These are phyloP conservation scores for Athelia psychrophila DNA, from an alignment of 1,284 basidiomycete species.

Conservation along the genomic window DNA sequence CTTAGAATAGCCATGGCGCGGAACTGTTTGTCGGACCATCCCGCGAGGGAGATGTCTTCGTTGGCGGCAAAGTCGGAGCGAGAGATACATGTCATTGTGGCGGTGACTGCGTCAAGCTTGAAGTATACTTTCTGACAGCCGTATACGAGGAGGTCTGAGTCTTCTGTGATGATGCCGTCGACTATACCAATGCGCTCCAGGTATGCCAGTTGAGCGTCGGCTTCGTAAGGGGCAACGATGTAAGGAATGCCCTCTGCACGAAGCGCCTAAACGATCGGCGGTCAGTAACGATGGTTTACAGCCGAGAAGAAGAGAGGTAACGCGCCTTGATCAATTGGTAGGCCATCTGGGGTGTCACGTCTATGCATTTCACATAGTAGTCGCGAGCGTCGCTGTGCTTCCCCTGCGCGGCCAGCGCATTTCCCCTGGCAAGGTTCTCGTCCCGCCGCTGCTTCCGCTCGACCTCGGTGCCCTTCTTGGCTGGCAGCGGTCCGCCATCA, in stretches of 20 bases:
- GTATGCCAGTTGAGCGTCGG: conserved; percentile 95
- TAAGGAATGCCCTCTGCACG: conserved; percentile 79
- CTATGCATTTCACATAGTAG: conserved; percentile 87
- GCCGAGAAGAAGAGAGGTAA: neutral
- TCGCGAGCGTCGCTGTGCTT: conserved; percentile 82
- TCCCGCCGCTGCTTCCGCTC: conserved; percentile 74
- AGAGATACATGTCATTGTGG: conserved; percentile 79
- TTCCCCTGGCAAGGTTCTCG: conserved; percentile 68
- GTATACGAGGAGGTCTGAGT: conserved; percentile 97
- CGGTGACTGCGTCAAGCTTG: conserved; percentile 78
- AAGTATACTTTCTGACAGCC: conserved; percentile 87
- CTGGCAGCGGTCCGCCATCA: conserved; percentile 93
- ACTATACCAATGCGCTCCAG: conserved; percentile 84
- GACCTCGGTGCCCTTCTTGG: conserved; percentile 88
- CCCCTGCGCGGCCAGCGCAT: conserved; percentile 74
- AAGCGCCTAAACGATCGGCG: conserved; percentile 57
- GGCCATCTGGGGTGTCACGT: conserved; percentile 97
- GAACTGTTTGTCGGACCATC: conserved; percentile 91
- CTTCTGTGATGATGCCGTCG: conserved; percentile 95
- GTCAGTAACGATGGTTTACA: neutral
- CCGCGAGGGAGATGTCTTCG: conserved; percentile 70
- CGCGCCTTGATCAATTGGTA: conserved; percentile 93
- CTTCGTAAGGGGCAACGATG: conserved; percentile 97
- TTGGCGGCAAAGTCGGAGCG: conserved; percentile 76
- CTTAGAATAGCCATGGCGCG: conserved; percentile 95